Evolutionary conservation across 768 basidiomycete genomes (phyloP).

Genomic region (Neoboletus magnificus): DNA sequence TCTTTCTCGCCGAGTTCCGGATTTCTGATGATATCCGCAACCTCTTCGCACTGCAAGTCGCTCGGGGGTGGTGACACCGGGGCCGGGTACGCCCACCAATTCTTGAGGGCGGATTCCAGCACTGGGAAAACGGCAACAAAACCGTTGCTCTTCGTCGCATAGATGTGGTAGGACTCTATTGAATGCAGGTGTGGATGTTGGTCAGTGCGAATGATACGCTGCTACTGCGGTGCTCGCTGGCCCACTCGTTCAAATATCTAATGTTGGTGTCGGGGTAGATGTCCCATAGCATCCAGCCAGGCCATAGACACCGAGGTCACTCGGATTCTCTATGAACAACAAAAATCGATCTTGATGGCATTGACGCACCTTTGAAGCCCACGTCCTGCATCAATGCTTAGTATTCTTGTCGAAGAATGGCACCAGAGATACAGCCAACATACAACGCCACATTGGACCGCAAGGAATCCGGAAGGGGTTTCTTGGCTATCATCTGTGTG

Average conservation of each 20-base stretch:
- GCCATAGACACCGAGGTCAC: conserved; percentile 42
- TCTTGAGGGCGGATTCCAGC: conserved; percentile 22
- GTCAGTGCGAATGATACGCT: neutral
- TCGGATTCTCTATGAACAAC: conserved; percentile 36
- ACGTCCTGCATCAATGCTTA: conserved; percentile 34
- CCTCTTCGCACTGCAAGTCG: conserved; percentile 34
- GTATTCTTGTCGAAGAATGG: conserved; percentile 40
- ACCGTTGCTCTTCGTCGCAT: neutral
- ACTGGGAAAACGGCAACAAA: neutral
- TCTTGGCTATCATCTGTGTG: conserved; percentile 45
- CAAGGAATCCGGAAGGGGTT: conserved; percentile 41
- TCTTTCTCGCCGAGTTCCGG: conserved; percentile 10
- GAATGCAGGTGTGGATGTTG: neutral
- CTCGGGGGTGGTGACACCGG: conserved; percentile 28
- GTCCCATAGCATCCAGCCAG: conserved; percentile 9
- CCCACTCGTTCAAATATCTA: conserved; percentile 43
- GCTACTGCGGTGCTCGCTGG: conserved; percentile 32
- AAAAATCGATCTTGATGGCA: neutral
- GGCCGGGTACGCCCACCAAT: conserved; percentile 54
- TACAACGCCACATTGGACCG: conserved; percentile 40
- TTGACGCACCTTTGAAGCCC: conserved; percentile 40
- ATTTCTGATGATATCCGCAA: conserved; percentile 32
- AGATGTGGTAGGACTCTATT: neutral
- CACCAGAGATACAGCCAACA: conserved; percentile 47
- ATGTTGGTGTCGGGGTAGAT: conserved; percentile 1